These are phyloP conservation scores for Citrus medica DNA, from an alignment of 345 rosid species.

Conservation along the genomic window DNA sequence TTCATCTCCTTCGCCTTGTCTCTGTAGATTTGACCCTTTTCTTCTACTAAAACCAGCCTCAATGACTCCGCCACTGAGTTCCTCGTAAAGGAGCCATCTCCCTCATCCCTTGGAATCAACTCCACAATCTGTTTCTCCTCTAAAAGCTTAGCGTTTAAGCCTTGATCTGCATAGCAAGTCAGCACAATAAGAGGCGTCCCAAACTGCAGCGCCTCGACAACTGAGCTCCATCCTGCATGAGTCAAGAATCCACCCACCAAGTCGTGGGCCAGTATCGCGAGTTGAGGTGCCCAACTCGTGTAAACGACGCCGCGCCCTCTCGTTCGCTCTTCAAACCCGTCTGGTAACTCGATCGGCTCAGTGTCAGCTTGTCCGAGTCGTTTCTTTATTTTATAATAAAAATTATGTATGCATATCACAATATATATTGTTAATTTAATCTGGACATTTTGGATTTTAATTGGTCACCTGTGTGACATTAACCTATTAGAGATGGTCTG, in stretches of 20 bases:
- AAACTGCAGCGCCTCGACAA: conserved; percentile 28
- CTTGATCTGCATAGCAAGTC: conserved; percentile 26
- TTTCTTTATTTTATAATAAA: no score
- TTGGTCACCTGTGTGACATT: no score
- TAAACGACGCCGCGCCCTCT: conserved; percentile 31
- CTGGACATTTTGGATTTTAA: no score
- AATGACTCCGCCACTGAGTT: conserved; percentile 20
- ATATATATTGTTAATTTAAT: no score
- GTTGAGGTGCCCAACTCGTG: conserved; percentile 43
- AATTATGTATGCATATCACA: no score
- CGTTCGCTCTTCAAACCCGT: conserved; percentile 34
- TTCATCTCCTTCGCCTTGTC: conserved; percentile 15
- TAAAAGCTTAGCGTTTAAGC: conserved; percentile 19
- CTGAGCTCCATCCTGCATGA: conserved; percentile 31
- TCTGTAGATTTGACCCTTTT: conserved; percentile 28
- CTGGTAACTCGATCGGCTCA: conserved; percentile 22
- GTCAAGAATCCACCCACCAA: conserved; percentile 39
- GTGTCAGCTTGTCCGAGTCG: conserved; percentile 12
- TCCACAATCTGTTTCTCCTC: conserved; percentile 15
- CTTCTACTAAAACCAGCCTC: conserved; percentile 11
- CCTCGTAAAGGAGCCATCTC: conserved; percentile 19
- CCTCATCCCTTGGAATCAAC: conserved; percentile 15
- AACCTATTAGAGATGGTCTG: no score
- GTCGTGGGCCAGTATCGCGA: conserved; percentile 28
- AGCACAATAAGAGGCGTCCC: conserved; percentile 7